A percentile compares a stretch with the other conserved stretches of the same genome.
These are phyloP conservation scores for Cynara cardunculus DNA, from an alignment of 129 eudicot genomes.

Conservation along the genomic window DNA sequence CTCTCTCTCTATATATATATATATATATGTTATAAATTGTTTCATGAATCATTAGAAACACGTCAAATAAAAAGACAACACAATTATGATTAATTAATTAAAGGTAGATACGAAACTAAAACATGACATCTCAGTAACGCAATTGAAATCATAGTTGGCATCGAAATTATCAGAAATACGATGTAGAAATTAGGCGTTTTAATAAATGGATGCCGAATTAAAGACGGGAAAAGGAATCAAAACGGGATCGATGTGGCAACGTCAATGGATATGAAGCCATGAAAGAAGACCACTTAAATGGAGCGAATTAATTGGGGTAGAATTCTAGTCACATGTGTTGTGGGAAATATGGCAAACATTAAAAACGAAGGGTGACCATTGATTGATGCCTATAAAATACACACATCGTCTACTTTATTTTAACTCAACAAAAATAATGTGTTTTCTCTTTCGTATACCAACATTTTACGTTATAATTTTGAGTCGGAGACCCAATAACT, in stretches of 20 bases:
- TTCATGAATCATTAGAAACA: background rate
- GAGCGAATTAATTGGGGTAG: conserved; percentile 12
- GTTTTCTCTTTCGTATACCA: background rate
- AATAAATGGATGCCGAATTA: background rate
- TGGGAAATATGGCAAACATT: conserved; percentile 18
- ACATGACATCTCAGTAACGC: background rate
- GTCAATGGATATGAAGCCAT: conserved; percentile 14
- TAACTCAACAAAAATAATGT: background rate
- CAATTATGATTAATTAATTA: background rate
- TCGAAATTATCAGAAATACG: background rate
- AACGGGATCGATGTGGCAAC: conserved; percentile 10
- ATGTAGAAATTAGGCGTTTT: background rate
- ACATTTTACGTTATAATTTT: background rate
- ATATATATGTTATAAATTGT: background rate
- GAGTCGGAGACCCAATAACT: too few relatives aligned
- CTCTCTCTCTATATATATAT: too few relatives aligned
- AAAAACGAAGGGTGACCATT: conserved; percentile 4
- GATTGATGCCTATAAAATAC: conserved; percentile 16
- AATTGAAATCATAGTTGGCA: background rate
- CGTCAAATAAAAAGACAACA: background rate
- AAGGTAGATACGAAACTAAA: background rate
- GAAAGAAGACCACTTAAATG: conserved; percentile 15
- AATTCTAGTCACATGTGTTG: conserved; percentile 20
- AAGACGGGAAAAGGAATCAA: background rate
- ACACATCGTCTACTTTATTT: background rate